Evolutionary conservation across 257 asterid species (phyloP), one percentile per base, ranked within the genome.

Genomic region (Ajuga chamaepitys): DNA sequence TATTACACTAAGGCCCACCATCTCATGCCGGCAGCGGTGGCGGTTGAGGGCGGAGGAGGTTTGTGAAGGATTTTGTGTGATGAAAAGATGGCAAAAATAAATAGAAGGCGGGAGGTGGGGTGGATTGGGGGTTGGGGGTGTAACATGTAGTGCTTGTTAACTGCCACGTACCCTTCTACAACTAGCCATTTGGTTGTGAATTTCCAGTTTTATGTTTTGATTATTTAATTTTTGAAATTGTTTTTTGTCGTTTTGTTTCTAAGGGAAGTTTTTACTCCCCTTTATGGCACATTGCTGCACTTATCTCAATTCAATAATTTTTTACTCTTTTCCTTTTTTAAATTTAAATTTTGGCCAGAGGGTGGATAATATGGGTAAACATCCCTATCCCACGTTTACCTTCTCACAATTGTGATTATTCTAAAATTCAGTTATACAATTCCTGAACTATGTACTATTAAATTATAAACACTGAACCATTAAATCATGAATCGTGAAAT

Each of bases 1-100:
- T 57, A 91, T 83, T 55, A 91, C 87, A 69, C 97, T 91, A 18
- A 91, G 88, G 7, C 98, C 98, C 75, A 88, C 97, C 97, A 88
- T 85, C 78, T 80, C 87, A 80, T 81, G 64, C 50, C 37, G 68
- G 18, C 34, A 67, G 71, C 28, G 76, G 58, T 18, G 52, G 64
- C 10, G 67, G 7, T 54, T 68, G 7, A 64, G 70, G 32, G 66
- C 7, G 58, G 64, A 45, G 56, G 64, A 30, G 42, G 21, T 14
- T 16, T n/a, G 58, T 51, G 55, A 58, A 40, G 35, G 35, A 26
- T 16, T 18, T 46, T 3, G 70, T 60, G 34, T 9, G 58, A 50
- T 20, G 72, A 25, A 48, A 44, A 28, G 37, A 66, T 48, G 71
- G 60, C 45, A 40, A 46, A 70, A 70, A 73, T 77, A 70, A 70